phyloP scores from a whole-genome alignment of 192 early-diverging fungal species.

The Oehlia diaphana region DNA sequence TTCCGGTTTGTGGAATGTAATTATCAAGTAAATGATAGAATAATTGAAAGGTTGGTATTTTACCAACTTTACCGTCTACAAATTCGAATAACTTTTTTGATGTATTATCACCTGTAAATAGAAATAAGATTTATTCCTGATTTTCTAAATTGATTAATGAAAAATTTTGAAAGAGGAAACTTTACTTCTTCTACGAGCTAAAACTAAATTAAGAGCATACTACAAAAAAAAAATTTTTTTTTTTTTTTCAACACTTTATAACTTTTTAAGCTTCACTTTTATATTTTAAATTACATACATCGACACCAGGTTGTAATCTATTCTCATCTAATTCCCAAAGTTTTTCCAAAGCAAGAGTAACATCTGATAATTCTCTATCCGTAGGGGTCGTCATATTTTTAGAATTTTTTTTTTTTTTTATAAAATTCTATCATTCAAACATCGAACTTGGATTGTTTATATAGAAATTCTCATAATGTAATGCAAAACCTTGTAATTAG shows the following conservation, averaged over 20 bases:
- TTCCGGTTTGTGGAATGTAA: conserved; percentile 28
- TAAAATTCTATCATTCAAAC: background rate
- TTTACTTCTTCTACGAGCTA: background rate
- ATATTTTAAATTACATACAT: conserved; percentile 3
- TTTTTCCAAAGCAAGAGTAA: background rate
- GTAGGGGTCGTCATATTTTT: background rate
- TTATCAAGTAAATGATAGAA: conserved; percentile 29
- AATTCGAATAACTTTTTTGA: background rate
- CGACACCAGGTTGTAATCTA: conserved; percentile 14
- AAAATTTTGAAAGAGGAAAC: background rate
- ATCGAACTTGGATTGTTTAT: no score
- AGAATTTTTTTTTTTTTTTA: background rate
- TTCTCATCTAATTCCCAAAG: conserved; percentile 26
- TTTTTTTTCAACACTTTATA: background rate
- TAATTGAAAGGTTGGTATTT: conserved; percentile 17
- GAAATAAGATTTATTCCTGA: background rate
- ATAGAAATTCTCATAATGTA: no score
- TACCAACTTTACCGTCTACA: background rate
- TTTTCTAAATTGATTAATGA: no score
- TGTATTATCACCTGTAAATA: background rate
- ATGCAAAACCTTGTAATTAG: no score
- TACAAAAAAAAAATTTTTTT: no score
- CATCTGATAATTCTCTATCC: conserved; percentile 1
- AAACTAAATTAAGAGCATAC: conserved; percentile 14
- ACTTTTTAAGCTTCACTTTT: background rate